phyloP scores from a whole-genome alignment of 2,329 filamentous ascomycete species.

The Tolypocladium tundrense region DNA sequence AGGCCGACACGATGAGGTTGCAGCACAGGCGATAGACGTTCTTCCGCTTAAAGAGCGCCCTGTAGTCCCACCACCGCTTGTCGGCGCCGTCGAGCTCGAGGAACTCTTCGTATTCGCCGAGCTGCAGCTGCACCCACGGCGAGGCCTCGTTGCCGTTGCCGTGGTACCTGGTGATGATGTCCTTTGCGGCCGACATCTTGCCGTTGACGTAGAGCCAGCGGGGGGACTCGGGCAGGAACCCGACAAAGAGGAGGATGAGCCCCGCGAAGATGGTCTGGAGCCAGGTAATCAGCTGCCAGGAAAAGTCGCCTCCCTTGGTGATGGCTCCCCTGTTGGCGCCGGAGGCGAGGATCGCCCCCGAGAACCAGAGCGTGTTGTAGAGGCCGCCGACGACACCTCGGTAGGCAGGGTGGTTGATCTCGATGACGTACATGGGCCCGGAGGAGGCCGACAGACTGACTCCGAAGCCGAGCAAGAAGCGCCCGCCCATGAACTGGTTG shows the following conservation, averaged over 20 bases:
- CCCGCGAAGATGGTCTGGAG: neutral
- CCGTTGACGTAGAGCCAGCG: neutral
- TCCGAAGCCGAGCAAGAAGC: neutral
- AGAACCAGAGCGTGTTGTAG: neutral
- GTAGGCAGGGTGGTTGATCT: neutral
- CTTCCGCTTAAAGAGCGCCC: neutral
- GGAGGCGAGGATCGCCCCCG: neutral
- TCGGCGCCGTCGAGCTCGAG: neutral
- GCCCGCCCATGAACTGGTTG: neutral
- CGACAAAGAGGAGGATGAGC: neutral
- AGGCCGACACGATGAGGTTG: neutral
- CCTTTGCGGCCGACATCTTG: neutral
- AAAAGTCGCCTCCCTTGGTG: neutral
- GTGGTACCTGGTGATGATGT: neutral
- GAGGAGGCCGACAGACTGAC: neutral
- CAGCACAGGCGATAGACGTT: neutral
- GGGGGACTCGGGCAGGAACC: neutral
- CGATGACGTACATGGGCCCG: neutral
- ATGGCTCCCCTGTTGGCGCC: neutral
- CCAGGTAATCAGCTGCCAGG: neutral
- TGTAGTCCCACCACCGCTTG: neutral
- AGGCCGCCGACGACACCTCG: neutral
- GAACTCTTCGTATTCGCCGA: neutral
- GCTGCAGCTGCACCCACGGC: neutral
- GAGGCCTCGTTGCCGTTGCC: neutral